Conservation (phyloP, 148 eudicot genomes). For the Vaccinium darrowii region DNA sequence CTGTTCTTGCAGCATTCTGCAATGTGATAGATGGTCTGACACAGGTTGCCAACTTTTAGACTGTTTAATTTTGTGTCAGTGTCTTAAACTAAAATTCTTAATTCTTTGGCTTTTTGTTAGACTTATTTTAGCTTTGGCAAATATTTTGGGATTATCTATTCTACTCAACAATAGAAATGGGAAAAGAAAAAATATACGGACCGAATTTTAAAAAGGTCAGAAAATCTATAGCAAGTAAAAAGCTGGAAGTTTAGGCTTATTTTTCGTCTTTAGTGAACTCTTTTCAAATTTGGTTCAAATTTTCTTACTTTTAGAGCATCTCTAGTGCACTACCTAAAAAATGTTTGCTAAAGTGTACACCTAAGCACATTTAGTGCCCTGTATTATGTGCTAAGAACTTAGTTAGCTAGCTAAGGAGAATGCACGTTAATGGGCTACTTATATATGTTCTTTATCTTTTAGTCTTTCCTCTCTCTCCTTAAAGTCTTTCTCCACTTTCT, state of each 20-base stretch:
- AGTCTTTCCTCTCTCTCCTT: no score
- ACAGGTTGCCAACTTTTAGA: background rate
- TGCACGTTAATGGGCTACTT: no score
- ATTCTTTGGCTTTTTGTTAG: background rate
- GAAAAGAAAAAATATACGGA: background rate
- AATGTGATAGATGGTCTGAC: background rate
- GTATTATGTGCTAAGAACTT: no score
- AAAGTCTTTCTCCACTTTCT: no score
- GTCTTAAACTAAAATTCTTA: background rate
- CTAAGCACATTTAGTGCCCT: no score
- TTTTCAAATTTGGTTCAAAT: background rate
- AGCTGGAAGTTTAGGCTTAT: background rate
- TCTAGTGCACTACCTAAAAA: no score
- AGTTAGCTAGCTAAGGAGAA: no score
- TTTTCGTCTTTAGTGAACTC: background rate
- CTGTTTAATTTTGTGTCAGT: background rate
- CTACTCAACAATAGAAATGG: background rate
- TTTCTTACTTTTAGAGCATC: background rate
- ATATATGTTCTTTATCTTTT: no score
- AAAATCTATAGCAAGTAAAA: background rate
- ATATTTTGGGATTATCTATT: background rate
- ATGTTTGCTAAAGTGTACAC: no score
- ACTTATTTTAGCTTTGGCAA: background rate
- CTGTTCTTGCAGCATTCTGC: constrained; percentile 1
- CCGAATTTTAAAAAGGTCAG: background rate